Evolutionary conservation across 2,329 filamentous ascomycete genomes (phyloP).

Genomic region (Aspergillus texensis): DNA sequence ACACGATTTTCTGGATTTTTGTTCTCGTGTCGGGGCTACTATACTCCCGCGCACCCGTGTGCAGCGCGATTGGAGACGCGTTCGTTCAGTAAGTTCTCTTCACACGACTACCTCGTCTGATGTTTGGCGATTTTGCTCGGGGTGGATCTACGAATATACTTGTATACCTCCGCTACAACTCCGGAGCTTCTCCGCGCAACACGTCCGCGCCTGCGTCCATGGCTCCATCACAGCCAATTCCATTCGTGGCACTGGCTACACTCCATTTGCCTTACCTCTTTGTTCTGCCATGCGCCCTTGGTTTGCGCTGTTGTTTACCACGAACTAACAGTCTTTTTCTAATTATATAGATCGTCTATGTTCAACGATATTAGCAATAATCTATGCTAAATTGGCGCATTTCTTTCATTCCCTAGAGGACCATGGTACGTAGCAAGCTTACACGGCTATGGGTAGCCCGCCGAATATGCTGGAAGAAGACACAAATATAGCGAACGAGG

Average conservation of each 20-base stretch:
- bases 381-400: slow-evolving; percentile 32
- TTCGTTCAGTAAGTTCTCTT: slow-evolving; percentile 21
- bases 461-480: not conserved
- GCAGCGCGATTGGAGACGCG: slow-evolving; percentile 28
- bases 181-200: slow-evolving; percentile 6
- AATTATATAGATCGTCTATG: slow-evolving; percentile 2
- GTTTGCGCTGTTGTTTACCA: not conserved
- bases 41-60: slow-evolving; percentile 14
- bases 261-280: not conserved
- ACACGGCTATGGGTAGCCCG: not conserved
- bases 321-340: not conserved
- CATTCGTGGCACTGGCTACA: not conserved
- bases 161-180: not conserved
- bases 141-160: not conserved
- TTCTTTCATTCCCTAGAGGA: slow-evolving; percentile 21
- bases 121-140: not conserved
- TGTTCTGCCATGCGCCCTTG: not conserved
- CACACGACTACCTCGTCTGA: not conserved
- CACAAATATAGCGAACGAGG: not conserved
- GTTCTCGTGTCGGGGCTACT: slow-evolving; percentile 13
- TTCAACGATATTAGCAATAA: slow-evolving; percentile 1
- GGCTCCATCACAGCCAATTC: not conserved
- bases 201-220: not conserved
- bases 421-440: slow-evolving; percentile 34
- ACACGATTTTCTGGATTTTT: slow-evolving; percentile 8